Evolutionary conservation across 768 basidiomycete genomes (phyloP).

Genomic region (Kwoniella mangroviensis): DNA sequence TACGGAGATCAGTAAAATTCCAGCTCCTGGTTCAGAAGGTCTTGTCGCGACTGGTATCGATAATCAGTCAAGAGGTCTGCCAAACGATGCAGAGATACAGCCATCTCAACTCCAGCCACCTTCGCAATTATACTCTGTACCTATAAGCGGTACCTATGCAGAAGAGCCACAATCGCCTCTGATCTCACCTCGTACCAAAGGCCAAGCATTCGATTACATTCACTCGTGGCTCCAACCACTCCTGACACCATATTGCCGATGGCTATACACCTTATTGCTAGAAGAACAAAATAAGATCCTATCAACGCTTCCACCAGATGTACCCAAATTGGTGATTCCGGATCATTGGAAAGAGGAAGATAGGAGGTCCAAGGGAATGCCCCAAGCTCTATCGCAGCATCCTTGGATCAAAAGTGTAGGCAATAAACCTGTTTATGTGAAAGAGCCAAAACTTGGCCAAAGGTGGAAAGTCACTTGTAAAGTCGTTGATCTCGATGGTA

Average conservation of each 20-base stretch:
- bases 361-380: constrained; percentile 13
- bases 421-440: constrained; percentile 8
- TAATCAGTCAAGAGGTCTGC: neutral
- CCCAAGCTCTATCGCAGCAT: constrained; percentile 19
- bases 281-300: constrained; percentile 20
- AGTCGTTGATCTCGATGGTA: constrained; percentile 4
- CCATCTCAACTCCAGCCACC: neutral
- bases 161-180: no score
- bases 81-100: neutral
- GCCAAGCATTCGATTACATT: constrained; percentile 40
- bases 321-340: constrained; percentile 9
- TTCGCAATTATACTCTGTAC: neutral
- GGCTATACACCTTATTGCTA: constrained; percentile 20
- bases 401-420: constrained; percentile 8
- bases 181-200: constrained; percentile 12
- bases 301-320: neutral
- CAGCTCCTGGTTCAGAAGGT: neutral
- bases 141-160: no score
- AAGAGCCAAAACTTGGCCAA: neutral
- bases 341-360: constrained; percentile 25
- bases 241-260: constrained; percentile 37
- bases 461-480: constrained; percentile 16
- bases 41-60: neutral
- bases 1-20: neutral
- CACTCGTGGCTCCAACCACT: constrained; percentile 35